phyloP scores from a whole-genome alignment of 805 yeast genomes.

The Alloascoidea africana region DNA sequence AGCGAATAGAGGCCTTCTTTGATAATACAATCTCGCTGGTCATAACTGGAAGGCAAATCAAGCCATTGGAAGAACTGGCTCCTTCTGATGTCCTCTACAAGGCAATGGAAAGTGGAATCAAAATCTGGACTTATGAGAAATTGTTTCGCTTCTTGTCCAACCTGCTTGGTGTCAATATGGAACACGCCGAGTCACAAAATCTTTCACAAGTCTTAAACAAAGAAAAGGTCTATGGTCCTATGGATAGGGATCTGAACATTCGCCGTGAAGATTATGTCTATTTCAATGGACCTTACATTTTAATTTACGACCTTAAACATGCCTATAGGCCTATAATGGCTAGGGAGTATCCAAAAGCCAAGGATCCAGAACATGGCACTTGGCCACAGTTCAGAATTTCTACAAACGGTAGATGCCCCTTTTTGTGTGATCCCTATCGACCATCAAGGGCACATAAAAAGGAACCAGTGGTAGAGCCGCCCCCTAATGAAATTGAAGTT shows the following conservation, averaged over 20 bases:
- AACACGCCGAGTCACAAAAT: constrained; percentile 14
- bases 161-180: constrained; percentile 8
- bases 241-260: constrained; percentile 79
- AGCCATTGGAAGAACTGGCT: constrained; percentile 19
- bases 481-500: constrained; percentile 3
- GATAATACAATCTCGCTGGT: constrained; percentile 59
- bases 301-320: constrained; percentile 70
- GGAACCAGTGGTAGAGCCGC: constrained; percentile 4
- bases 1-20: constrained; percentile 38
- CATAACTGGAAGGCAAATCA: constrained; percentile 44
- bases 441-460: constrained; percentile 5
- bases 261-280: constrained; percentile 74
- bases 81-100: constrained; percentile 49
- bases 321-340: constrained; percentile 66
- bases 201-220: constrained; percentile 57
- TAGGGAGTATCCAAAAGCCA: constrained; percentile 56
- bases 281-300: constrained; percentile 59
- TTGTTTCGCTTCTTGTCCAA: constrained; percentile 65
- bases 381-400: constrained; percentile 52
- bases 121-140: constrained; percentile 83
- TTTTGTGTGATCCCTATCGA: constrained; percentile 25
- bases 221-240: constrained; percentile 76
- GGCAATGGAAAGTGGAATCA: constrained; percentile 45
- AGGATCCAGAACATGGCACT: constrained; percentile 21
- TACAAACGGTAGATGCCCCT: constrained; percentile 70